Base-by-base conservation (phyloP, 2,329 filamentous ascomycete genomes). In the Colletotrichum orbiculare region DNA sequence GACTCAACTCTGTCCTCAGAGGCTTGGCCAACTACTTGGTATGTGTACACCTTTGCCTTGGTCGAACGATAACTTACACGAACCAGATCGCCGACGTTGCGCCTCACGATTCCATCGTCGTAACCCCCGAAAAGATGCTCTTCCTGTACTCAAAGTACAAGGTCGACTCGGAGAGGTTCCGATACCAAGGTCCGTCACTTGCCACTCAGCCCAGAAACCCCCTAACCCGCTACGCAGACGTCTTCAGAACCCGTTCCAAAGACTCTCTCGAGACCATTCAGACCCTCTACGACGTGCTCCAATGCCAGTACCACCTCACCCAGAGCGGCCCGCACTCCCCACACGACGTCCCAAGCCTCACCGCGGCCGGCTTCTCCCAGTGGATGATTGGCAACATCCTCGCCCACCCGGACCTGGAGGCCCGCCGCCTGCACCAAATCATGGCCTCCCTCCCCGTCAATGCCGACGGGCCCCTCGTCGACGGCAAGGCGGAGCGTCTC, bases 11-110 rank as follows among this genome's bases (percentile, higher is more conserved):
- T 68, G 88, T 96, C 43, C 78, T 96, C 53, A 83, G 88, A 60
- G 92, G 92, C 0, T 81, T 97, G 61, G 92, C 92, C 11, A 83
- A 87, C 58, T 89, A 93, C 73, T 79, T 97, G 71, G 91, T 93
- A 79, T 71, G 85, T 25, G 25, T 25, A 25, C 76, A 1, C 15
- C 45, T 48, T 6, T 17, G n/a, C 17, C 2, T 4, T 48, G 38
- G 8, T 33, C 8, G 15, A 1, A 17, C 13, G 6, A 38, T 3
- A 13, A 13, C 15, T 3, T 25, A 9, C 8, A 41, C 48, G 50
- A 2, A 50, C 38, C 35, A 79, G 76, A 75, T 76, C 60, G 56
- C 70, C 4, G 73, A 76, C 37, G 77, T 66, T n/a, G 59, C 6
- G 12, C 41, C 17, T 2, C 37, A 55, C 0, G 64, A 73, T 54